phyloP scores from a whole-genome alignment of 306 rosid species.

The Lathyrus tuberosus region DNA sequence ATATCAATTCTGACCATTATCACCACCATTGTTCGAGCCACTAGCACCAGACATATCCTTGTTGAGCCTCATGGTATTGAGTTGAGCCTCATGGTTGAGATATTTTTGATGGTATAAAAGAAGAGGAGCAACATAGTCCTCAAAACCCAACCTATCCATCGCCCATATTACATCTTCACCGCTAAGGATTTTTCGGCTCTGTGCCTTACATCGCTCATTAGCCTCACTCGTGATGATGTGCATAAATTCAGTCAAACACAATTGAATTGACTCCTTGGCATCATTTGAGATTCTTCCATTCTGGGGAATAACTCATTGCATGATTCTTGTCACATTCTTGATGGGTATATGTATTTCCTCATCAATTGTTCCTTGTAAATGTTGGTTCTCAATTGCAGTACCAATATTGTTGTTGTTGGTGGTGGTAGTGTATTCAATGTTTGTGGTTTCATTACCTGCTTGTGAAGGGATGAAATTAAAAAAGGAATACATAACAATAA shows the following conservation, averaged over 20 bases:
- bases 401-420: neutral
- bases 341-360: neutral
- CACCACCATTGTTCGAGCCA: neutral
- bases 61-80: neutral
- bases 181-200: constrained; percentile 47
- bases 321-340: neutral
- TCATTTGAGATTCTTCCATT: neutral
- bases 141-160: constrained; percentile 59
- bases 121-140: constrained; percentile 58
- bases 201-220: neutral
- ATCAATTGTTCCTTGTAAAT: neutral
- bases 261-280: neutral
- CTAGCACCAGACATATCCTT: neutral
- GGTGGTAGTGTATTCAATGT: neutral
- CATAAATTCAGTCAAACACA: neutral
- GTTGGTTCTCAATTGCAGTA: neutral
- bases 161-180: constrained; percentile 71
- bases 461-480: neutral
- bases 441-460: neutral
- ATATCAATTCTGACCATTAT: neutral
- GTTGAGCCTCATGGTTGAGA: constrained; percentile 7
- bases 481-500: no score
- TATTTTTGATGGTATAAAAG: constrained; percentile 45
- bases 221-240: neutral
- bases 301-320: neutral